Base-by-base conservation (phyloP, 805 yeast species). In the Komagataella ulmi region DNA sequence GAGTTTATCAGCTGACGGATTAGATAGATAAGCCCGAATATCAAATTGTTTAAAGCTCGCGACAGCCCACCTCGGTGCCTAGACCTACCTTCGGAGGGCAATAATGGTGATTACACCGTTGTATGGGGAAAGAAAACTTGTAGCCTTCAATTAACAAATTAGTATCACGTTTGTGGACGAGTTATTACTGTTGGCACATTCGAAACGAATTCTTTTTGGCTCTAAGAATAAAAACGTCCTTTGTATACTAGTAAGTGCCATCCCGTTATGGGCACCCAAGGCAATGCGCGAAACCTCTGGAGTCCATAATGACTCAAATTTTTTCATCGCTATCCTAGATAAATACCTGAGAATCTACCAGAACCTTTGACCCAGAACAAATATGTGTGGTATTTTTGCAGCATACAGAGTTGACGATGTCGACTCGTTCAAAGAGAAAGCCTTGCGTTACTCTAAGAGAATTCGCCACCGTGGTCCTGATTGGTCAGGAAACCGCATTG, bases 391-490 rank as follows among this genome's bases (percentile, higher is more conserved):
- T 73, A 93, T 93, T 63, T 93, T 88, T 65, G 97, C 97, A 56
- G 89, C 95, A 49, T 88, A 77, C 71, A 82, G 76, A 69, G 91
- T 87, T 64, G 84, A 82, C 46, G 85, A 88, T 58, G 83, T 86
- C 54, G 83, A 83, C 60, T 71, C 74, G 52, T 93, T 86, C 77
- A 91, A 90, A 71, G 79, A 83, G 56, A 83, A 83, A 65, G 98
- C 98, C 47, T 76, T 93, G 56, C 95, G 88, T 67, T 77, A 88
- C 66, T 78, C 98, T 56, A 91, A 88, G 70, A 80, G 90, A 71
- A 85, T 91, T 67, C 83, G 99, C 74, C 99, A 93, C 72, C 84
- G 99, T 72, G 99, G 99, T 64, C 99, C 99, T 59, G 99, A 93
- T 72, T 93, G 99, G 99, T 78, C 89, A 44, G 99, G 99, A 64